These are phyloP conservation scores for Bruguiera parviflora DNA, from an alignment of 345 rosid species.

Conservation along the genomic window DNA sequence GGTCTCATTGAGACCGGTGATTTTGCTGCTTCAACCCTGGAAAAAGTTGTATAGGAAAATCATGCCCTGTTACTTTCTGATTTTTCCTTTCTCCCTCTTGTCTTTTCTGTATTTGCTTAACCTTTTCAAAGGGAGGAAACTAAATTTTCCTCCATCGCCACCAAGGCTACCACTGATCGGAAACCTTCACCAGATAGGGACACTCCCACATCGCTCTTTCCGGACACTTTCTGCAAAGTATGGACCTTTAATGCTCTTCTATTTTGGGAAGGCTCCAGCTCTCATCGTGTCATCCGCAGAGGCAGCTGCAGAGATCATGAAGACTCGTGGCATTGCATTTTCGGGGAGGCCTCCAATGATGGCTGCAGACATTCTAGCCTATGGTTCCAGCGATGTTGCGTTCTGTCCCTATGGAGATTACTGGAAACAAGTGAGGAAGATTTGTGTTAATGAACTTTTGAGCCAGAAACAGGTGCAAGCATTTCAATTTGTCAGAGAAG, in stretches of 20 bases:
- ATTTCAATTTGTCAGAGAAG: conserved; percentile 16
- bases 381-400: conserved; percentile 9
- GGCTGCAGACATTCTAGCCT: conserved; percentile 11
- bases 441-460: conserved; percentile 18
- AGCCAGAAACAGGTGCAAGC: conserved; percentile 21
- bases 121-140: not conserved
- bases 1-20: not conserved
- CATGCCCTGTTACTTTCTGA: not conserved
- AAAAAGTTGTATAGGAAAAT: not conserved
- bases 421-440: conserved; percentile 23
- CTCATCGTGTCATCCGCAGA: conserved; percentile 23
- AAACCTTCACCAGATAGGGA: conserved; percentile 24
- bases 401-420: conserved; percentile 19
- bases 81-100: not conserved
- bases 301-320: conserved; percentile 8
- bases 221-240: conserved; percentile 18
- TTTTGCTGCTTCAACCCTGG: not conserved
- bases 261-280: conserved; percentile 12
- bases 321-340: conserved; percentile 14
- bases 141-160: conserved; percentile 26
- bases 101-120: not conserved
- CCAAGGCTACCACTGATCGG: conserved; percentile 24
- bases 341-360: conserved; percentile 10
- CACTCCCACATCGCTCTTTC: conserved; percentile 17
- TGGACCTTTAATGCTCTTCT: conserved; percentile 24